Base-by-base conservation (phyloP, 192 early-diverging fungal genomes). In the Linnemannia hyalina region DNA sequence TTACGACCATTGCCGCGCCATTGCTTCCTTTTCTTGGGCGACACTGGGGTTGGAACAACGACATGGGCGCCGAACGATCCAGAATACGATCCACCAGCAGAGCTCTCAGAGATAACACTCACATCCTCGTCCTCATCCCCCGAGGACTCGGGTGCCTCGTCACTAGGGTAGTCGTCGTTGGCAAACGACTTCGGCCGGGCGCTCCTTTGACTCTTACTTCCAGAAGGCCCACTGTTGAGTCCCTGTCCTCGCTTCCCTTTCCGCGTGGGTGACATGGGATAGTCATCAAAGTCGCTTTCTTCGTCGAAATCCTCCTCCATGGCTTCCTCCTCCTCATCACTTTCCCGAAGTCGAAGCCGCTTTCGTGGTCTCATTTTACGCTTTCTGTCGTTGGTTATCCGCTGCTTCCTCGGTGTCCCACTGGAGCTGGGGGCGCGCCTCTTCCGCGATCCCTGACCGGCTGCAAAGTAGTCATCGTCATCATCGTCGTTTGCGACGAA, bases 401-500 rank as follows among this genome's bases (percentile, higher is more conserved):
- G 36, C 32, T 78, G 57, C 84, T 75, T 70, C 78, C 81, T 63
- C n/a, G 80, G 68, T 52, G 88, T 77, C 11, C 76, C 70, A 35
- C 47, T 74, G 13, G 83, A 87, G 38, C 84, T 52, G 20, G 81
- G n/a, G n/a, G 84, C 76, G 8, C 79, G 77, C 26, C 78, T 80
- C 70, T 83, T 79, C 68, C 75, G 46, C 40, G 77, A 82, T 63
- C 79, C 84, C 36, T 82, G 81, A 54, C 76, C 80, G 52, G 69
- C 77, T 20, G 68, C 68, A 72, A 73, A 76, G 54, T 88, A 88
- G 26, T 83, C 84, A 6, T 89, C 89, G 44, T 88, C 89, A 23
- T 90, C 89, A 38, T 90, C 92, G 38, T 91, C 92, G 35, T 89
- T 88, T 13, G 78, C 80, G 15, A 83, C 89, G 16, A 86, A 78